Evolutionary conservation across 2,329 filamentous ascomycete genomes (phyloP), one percentile per base, ranked within the genome.

Genomic region (Aspergillus ustus): DNA sequence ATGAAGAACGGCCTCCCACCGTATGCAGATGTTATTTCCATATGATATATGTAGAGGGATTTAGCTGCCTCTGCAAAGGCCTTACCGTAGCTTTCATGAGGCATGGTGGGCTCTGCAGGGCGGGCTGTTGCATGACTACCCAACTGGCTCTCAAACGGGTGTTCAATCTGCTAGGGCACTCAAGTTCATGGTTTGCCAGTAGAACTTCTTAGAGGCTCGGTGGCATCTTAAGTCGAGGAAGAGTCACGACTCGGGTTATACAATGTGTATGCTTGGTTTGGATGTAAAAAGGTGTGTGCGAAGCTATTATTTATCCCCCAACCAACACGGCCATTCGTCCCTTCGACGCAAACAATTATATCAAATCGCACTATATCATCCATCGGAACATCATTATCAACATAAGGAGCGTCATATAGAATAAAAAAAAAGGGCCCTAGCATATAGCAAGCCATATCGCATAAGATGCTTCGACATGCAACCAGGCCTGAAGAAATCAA

Each of bases 401-500:
- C 34, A 17, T 40, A 40, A 40, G 34, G 34, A 40, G 34, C 34
- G 13, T 40, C 34, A 40, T 15, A 40, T 40, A 2, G 15, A 9
- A 40, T 40, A 15, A 37, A 37, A 37, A 37, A 37, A 40, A 40
- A 40, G 15, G 34, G 34, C 5, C 34, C 34, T 40, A 40, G 34
- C 34, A 4, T 40, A 40, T 40, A 40, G 34, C 34, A 40, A 40
- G 11, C 9, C 13, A 40, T 40, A 40, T 17, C 34, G 6, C 34
- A 15, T 40, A 40, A 15, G 13, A 40, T 13, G 34, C 13, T 40
- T 13, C 11, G 15, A 40, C 34, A 15, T 40, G 34, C 9, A 40
- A 22, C 29, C 15, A 52, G 34, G 22, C 50, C 19, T 28, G 37
- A 40, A 52, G 63, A 65, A 63, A 51, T 60, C 60, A 66, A 64